Conservation (phyloP, 768 basidiomycete species). For the Macrolepiota dolichaula region DNA sequence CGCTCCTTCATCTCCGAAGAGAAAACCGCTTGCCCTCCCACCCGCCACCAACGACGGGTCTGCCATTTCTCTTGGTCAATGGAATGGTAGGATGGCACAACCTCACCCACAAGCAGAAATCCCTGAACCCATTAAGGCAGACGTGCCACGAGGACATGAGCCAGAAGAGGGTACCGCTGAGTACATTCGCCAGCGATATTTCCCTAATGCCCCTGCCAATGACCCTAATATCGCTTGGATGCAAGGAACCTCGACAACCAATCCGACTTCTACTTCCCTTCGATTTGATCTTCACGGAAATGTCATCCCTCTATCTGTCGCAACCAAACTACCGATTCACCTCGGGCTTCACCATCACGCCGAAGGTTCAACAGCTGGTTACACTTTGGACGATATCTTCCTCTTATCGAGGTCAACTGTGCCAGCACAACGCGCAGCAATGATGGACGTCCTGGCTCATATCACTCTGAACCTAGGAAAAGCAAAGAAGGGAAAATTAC, state of each 20-base stretch:
- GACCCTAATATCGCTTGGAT: constrained; percentile 87
- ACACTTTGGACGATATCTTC: constrained; percentile 85
- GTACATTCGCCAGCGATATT: constrained; percentile 79
- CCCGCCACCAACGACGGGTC: constrained; percentile 38
- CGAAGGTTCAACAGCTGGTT: constrained; percentile 74
- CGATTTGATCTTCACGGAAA: constrained; percentile 79
- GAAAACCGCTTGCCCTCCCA: constrained; percentile 55
- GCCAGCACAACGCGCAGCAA: constrained; percentile 76
- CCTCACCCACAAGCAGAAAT: background rate
- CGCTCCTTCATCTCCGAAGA: constrained; percentile 71
- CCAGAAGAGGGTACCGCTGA: constrained; percentile 76
- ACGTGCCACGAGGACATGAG: constrained; percentile 1
- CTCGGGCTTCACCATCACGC: constrained; percentile 92
- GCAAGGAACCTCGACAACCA: constrained; percentile 27
- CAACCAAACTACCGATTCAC: constrained; percentile 68
- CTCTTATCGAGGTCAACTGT: constrained; percentile 78
- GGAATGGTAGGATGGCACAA: constrained; percentile 25
- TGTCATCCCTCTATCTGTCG: constrained; percentile 55
- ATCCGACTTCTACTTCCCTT: constrained; percentile 35
- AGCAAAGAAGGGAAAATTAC: constrained; percentile 30
- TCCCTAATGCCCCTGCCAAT: constrained; percentile 64
- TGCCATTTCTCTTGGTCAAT: constrained; percentile 38
- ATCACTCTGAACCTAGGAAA: constrained; percentile 41
- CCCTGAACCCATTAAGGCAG: background rate
- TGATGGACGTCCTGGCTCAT: constrained; percentile 69